A percentile compares a stretch with the other conserved stretches of the same genome.
Evolutionary conservation across 2,329 filamentous ascomycete species (phyloP).

Genomic region (Sarocladium kiliense): DNA sequence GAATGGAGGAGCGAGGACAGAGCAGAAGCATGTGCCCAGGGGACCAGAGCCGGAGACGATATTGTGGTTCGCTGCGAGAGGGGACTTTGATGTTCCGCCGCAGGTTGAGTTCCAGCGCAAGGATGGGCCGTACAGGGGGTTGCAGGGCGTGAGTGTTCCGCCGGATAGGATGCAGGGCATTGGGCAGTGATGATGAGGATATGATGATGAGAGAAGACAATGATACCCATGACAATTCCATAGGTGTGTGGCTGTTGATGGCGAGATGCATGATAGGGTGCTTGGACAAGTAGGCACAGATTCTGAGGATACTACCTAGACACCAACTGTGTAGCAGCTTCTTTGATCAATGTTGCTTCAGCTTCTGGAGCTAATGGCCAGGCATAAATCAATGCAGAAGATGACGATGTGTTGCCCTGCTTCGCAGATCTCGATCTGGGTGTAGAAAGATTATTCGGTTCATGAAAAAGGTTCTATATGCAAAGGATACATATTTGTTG

Average conservation of each 20-base stretch:
- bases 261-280: not conserved
- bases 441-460: too few relatives aligned
- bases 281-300: not conserved
- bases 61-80: constrained; percentile 39
- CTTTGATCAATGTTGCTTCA: too few relatives aligned
- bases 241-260: not conserved
- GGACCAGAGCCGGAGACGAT: constrained; percentile 41
- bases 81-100: constrained; percentile 38
- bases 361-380: too few relatives aligned
- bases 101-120: constrained; percentile 40
- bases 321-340: too few relatives aligned
- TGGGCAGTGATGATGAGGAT: constrained; percentile 7
- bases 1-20: constrained; percentile 3
- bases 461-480: too few relatives aligned
- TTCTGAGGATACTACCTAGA: not conserved
- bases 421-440: too few relatives aligned
- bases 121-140: constrained; percentile 23
- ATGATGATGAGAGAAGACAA: not conserved
- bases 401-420: too few relatives aligned
- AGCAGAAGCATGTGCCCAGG: constrained; percentile 19
- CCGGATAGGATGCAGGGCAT: constrained; percentile 15
- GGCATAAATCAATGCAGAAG: too few relatives aligned
- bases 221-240: constrained; percentile 1
- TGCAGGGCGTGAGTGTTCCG: constrained; percentile 30
- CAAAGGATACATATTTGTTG: too few relatives aligned